Evolutionary conservation across 108 stramenopile genomes (phyloP), one percentile per base, ranked within the genome.

Genomic region (Nitzschia sp.): DNA sequence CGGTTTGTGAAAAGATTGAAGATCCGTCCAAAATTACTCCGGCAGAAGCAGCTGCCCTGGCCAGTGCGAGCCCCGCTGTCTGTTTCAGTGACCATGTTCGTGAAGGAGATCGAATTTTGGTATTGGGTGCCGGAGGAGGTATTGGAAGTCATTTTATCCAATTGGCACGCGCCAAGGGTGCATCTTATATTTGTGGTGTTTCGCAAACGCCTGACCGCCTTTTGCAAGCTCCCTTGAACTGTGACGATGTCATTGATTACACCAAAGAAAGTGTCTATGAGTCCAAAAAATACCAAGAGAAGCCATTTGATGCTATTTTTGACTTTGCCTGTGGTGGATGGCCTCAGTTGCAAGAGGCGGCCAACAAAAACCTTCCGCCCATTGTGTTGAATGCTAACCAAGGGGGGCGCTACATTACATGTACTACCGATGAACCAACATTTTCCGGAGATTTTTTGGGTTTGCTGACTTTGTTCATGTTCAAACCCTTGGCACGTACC

Each of bases 281-380:
- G 7, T 48, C 77, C 46, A 21, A 72, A 25, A 68, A 76, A 22
- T 86, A 75, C 69, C 55, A 79, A 55, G 48, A 77, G 20, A 57
- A 86, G 9, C 82, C 76, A 64, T 91, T 91, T 64, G 90, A 91
- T 62, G 71, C 73, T 12, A 51, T 91, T 21, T 44, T 91, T 40
- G 90, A 91, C 72, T 69, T 86, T 7, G 82, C 83, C 3, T 77
- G 83, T 22, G 84, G 84, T 22, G 64, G 74, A 3, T 86, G 86
- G 86, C 73, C 72, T 21, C 62, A 54, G 9, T 61, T 85, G 19
- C 29, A 71, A 10, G 51, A 73, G 10, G 15, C 46, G 21, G 25
- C 48, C 3, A n/a, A 59, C 15, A 62, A 62, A 7, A 53, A 56
- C 11, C 48, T 52, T 1, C 46, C 40, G 19, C 58, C 66, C 7